Conservation (phyloP, 1,139 yeast species). For the Yamadazyma dendronema region DNA sequence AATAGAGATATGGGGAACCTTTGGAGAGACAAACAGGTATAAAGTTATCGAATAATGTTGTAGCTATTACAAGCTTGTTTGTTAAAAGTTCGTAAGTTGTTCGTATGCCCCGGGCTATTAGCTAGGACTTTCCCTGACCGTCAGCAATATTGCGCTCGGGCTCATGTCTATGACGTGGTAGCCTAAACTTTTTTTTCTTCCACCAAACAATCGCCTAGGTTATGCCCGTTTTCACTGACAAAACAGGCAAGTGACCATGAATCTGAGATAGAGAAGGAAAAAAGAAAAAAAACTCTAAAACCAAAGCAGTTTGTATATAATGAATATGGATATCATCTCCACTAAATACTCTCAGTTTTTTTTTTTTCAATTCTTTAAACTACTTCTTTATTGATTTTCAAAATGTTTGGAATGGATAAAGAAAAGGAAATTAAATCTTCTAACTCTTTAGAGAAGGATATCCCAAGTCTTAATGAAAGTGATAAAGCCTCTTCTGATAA, state of each 20-base stretch:
- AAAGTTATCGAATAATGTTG: too few relatives aligned
- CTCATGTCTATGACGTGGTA: slow-evolving; percentile 1
- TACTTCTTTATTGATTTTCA: background rate
- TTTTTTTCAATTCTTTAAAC: background rate
- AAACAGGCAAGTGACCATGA: background rate
- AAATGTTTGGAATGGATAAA: background rate
- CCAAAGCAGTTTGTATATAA: background rate
- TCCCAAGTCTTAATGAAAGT: slow-evolving; percentile 1
- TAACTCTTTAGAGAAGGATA: background rate
- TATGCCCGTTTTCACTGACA: background rate
- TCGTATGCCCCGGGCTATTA: background rate
- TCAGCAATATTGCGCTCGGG: background rate
- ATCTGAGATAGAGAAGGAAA: background rate
- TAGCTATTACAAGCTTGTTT: too few relatives aligned
- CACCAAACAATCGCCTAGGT: background rate
- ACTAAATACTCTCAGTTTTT: background rate
- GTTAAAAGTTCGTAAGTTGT: too few relatives aligned
- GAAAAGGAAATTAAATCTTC: background rate
- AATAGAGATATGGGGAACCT: background rate
- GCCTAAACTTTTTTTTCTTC: background rate
- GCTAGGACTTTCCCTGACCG: background rate
- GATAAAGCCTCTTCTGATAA: background rate
- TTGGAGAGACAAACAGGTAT: too few relatives aligned
- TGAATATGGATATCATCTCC: background rate
- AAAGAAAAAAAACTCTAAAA: too few relatives aligned